A percentile compares a stretch with the other conserved stretches of the same genome.
phyloP scores from a whole-genome alignment of 768 basidiomycete species.

The Auricularia sp. region DNA sequence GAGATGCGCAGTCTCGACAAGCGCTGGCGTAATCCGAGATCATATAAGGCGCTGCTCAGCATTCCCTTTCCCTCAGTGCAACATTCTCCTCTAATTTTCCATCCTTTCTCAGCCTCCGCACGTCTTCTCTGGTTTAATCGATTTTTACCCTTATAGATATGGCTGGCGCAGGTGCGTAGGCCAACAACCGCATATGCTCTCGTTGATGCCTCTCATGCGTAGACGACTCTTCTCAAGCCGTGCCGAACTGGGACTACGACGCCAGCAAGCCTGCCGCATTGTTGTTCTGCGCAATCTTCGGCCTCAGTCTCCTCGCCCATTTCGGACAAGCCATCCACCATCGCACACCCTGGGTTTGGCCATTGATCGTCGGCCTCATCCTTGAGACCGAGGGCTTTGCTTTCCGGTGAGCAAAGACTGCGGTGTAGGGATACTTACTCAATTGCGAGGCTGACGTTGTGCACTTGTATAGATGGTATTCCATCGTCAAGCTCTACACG shows the following conservation, averaged over 20 bases:
- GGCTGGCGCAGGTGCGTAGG: too few relatives aligned
- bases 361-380: conserved; percentile 1
- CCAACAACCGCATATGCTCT: too few relatives aligned
- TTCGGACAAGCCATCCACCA: not conserved
- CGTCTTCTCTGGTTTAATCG: too few relatives aligned
- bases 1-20: too few relatives aligned
- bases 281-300: conserved; percentile 1
- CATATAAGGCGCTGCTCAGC: too few relatives aligned
- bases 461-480: not conserved
- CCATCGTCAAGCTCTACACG: not conserved
- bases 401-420: not conserved
- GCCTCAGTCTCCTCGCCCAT: not conserved
- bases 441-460: not conserved
- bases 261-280: conserved; percentile 3
- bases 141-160: too few relatives aligned
- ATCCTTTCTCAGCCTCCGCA: not conserved
- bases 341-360: conserved; percentile 1
- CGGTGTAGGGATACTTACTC: not conserved
- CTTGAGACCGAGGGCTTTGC: conserved; percentile 1
- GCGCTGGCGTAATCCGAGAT: too few relatives aligned
- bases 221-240: not conserved
- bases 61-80: too few relatives aligned
- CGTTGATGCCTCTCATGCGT: too few relatives aligned
- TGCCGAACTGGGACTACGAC: not conserved
- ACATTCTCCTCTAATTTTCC: not conserved